Percentiles rank a stretch among this genome's conserved stretches.
Conservation (phyloP, 23 red algal species). For the Gracilaria domingensis region DNA sequence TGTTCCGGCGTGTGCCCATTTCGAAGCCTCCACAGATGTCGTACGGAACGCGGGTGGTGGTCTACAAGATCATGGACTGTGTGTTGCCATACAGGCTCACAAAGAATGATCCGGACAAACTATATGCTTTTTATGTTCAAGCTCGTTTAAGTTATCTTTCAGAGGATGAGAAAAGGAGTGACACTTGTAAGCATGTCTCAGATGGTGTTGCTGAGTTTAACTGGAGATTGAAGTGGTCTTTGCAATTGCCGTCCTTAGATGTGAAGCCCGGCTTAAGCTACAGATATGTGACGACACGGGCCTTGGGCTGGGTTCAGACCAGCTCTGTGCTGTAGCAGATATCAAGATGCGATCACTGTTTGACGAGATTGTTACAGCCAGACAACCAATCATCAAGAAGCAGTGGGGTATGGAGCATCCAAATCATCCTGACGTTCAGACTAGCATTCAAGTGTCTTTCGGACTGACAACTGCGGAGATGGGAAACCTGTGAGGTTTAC, state of each 20-base stretch:
- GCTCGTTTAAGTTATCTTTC: conserved; percentile 64
- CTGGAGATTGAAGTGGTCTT: conserved; percentile 81
- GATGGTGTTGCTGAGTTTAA: conserved; percentile 83
- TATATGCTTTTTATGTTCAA: conserved; percentile 72
- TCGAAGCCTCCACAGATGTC: conserved; percentile 46
- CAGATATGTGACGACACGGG: conserved; percentile 82
- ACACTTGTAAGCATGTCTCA: conserved; percentile 72
- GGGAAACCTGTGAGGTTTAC: no score
- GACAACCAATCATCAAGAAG: conserved; percentile 77
- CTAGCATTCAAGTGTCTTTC: conserved; percentile 65
- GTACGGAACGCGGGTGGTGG: conserved; percentile 72
- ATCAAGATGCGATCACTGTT: conserved; percentile 84
- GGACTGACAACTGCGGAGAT: conserved; percentile 65
- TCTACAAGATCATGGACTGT: conserved; percentile 81
- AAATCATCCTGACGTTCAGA: conserved; percentile 74
- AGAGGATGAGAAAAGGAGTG: conserved; percentile 64
- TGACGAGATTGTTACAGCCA: conserved; percentile 63
- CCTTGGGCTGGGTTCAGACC: conserved; percentile 67
- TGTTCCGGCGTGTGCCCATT: conserved; percentile 68
- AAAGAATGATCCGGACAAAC: conserved; percentile 49
- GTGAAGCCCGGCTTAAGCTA: conserved; percentile 85
- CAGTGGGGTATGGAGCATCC: conserved; percentile 82
- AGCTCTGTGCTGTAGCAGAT: conserved; percentile 73
- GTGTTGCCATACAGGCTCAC: conserved; percentile 67
- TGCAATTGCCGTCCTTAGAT: conserved; percentile 73